phyloP scores from a whole-genome alignment of 176 grass and related monocot genomes.

The Raddia guianensis region DNA sequence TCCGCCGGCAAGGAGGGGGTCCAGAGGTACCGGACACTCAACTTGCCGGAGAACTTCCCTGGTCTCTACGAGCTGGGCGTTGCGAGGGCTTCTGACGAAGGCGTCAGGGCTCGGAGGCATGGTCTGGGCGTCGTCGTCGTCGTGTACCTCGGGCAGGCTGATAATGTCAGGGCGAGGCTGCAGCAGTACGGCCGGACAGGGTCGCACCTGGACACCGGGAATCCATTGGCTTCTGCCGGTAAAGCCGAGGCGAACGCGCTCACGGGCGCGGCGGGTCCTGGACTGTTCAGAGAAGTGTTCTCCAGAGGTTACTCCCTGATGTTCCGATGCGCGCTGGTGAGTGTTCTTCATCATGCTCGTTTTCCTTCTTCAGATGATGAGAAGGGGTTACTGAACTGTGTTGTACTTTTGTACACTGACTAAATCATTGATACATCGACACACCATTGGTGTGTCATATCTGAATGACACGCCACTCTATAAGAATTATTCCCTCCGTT shows the following conservation, averaged over 20 bases:
- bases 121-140: slow-evolving; percentile 55
- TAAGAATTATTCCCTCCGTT: neutral
- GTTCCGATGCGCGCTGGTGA: slow-evolving; percentile 77
- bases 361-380: slow-evolving; percentile 9
- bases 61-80: slow-evolving; percentile 85
- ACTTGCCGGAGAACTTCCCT: slow-evolving; percentile 74
- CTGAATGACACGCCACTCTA: neutral
- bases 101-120: slow-evolving; percentile 42
- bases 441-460: slow-evolving; percentile 1
- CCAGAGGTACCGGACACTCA: slow-evolving; percentile 63
- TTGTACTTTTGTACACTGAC: neutral
- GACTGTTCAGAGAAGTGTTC: slow-evolving; percentile 84
- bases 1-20: slow-evolving; percentile 66
- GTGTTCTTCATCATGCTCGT: slow-evolving; percentile 10
- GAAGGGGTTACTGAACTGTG: neutral
- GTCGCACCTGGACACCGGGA: slow-evolving; percentile 79
- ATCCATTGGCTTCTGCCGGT: slow-evolving; percentile 32
- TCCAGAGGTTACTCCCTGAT: slow-evolving; percentile 63
- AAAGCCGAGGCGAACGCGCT: slow-evolving; percentile 30
- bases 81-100: slow-evolving; percentile 25
- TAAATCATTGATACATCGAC: neutral
- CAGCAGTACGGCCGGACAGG: slow-evolving; percentile 93
- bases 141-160: slow-evolving; percentile 91
- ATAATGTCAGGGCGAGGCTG: slow-evolving; percentile 80
- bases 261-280: slow-evolving; percentile 24